These are phyloP conservation scores for Vinca minor DNA, from an alignment of 257 asterid genomes.

Conservation along the genomic window DNA sequence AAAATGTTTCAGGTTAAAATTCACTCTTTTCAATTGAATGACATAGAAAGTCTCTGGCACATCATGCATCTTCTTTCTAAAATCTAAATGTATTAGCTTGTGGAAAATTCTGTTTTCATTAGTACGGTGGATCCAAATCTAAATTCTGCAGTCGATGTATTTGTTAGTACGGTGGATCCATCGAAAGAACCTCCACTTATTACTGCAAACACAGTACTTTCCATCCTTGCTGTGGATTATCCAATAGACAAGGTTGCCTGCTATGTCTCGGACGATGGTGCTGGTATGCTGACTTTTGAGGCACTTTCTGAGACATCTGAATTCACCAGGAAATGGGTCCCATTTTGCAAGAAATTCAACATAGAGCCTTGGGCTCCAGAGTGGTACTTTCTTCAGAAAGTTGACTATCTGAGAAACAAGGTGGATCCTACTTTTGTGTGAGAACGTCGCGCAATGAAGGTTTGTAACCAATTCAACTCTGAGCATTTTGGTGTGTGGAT, in stretches of 20 bases:
- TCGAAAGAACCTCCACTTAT: slow-evolving; percentile 94
- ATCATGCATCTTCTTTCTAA: too few species aligned
- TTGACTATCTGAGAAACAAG: slow-evolving; percentile 85
- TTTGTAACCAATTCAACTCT: slow-evolving; percentile 13
- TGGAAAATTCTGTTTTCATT: too few species aligned
- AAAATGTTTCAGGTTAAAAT: too few species aligned
- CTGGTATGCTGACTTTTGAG: slow-evolving; percentile 97
- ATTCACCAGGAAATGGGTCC: slow-evolving; percentile 94
- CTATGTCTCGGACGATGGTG: slow-evolving; percentile 97
- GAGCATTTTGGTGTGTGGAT: background rate
- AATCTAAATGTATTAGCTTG: too few species aligned
- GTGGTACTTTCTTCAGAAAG: slow-evolving; percentile 78
- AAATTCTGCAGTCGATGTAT: slow-evolving; percentile 73
- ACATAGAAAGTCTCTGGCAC: too few species aligned
- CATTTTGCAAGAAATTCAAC: slow-evolving; percentile 77
- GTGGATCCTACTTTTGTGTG: slow-evolving; percentile 82
- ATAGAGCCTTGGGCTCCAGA: slow-evolving; percentile 96
- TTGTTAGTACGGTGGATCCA: slow-evolving; percentile 96
- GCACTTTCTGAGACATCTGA: slow-evolving; percentile 97
- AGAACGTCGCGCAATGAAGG: slow-evolving; percentile 99
- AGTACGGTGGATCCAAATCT: too few species aligned
- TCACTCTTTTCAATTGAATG: too few species aligned
- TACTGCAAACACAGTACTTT: slow-evolving; percentile 92
- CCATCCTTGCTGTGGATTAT: slow-evolving; percentile 90
- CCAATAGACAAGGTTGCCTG: slow-evolving; percentile 88